Base-by-base conservation (phyloP, 2,329 filamentous ascomycete genomes). In the Clonostachys rhizophaga region DNA sequence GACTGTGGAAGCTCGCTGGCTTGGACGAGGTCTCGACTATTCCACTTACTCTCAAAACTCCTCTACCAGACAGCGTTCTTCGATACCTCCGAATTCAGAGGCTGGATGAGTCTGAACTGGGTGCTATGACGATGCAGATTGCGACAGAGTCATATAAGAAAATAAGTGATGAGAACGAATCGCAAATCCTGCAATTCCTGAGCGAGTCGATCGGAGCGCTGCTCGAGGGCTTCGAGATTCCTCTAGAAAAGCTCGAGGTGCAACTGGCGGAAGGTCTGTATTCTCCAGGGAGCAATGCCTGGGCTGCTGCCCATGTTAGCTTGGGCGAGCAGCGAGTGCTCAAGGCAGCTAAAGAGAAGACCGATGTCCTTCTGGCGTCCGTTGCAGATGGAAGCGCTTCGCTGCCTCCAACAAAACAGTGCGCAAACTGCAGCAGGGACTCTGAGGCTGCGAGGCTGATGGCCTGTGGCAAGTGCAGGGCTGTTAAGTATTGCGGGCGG, bases 21-120 rank as follows among this genome's bases (percentile, higher is more conserved):
- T 57, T 64, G 51, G 57, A 57, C 52, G 56, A 54, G 42, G 55
- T 51, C 50, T 58, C 47, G 49, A 64, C 61, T 49, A 60, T 66
- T 52, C 51, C 61, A 46, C 62, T 66, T 49, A 64, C 59, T 50
- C 50, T 59, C 43, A 54, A 51, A 33, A 58, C 63, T 56, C 62
- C 62, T 44, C 57, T 66, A 44, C 62, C 62, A 47, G 60, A 55
- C 50, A 54, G 50, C 18, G 56, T 65, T 42, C 58, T 66, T 51
- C 59, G 51, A 58, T 66, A 66, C 45, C 62, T 67, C 47, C 61
- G 60, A 49, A 64, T 66, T 53, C 61, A 66, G 57, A 55, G 59
- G 49, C 47, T 55, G 43, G 52, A 60, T 43, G 57, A 59, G 56
- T 59, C 57, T 35, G 54, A 59, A 47, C 54, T 65, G 40, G 50